A percentile compares a stretch with the other conserved stretches of the same genome.
Evolutionary conservation across 768 basidiomycete genomes (phyloP).

Genomic region (Lactarius deliciosus): DNA sequence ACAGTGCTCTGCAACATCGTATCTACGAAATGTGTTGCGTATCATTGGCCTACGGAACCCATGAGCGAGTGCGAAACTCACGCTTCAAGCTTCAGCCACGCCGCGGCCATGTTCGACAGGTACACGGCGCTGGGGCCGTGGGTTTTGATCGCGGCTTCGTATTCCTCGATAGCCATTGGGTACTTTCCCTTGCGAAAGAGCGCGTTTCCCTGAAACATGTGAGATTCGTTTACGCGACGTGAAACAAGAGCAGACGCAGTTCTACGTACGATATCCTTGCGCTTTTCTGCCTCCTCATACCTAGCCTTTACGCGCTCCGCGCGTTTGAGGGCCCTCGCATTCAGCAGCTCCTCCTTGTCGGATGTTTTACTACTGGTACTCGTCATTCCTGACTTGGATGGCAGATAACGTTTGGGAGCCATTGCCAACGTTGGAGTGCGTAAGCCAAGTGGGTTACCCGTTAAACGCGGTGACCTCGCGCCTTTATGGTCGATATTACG

Average conservation of each 20-base stretch:
- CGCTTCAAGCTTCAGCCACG: constrained; percentile 43
- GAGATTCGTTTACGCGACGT: background rate
- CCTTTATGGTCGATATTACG: too few species aligned
- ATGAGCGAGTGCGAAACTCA: constrained; percentile 16
- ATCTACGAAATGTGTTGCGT: background rate
- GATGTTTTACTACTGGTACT: background rate
- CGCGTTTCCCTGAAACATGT: constrained; percentile 43
- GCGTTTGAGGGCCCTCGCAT: constrained; percentile 10
- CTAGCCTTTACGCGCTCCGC: constrained; percentile 1
- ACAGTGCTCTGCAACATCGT: background rate
- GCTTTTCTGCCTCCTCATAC: constrained; percentile 5
- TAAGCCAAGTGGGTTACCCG: too few species aligned
- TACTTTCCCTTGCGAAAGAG: constrained; percentile 42
- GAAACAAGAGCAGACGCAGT: background rate
- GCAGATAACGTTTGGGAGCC: too few species aligned
- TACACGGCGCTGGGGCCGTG: constrained; percentile 42
- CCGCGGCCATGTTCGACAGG: constrained; percentile 44
- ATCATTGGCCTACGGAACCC: background rate
- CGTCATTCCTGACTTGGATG: too few species aligned
- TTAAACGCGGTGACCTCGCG: too few species aligned
- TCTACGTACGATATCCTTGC: constrained; percentile 15
- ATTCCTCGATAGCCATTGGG: constrained; percentile 41
- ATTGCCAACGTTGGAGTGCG: too few species aligned
- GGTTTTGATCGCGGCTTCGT: constrained; percentile 41
- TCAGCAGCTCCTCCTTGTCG: background rate